Percentiles rank a stretch among this genome's conserved stretches.
Evolutionary conservation across 2,329 filamentous ascomycete genomes (phyloP).

Genomic region (Monilinia aucupariae): DNA sequence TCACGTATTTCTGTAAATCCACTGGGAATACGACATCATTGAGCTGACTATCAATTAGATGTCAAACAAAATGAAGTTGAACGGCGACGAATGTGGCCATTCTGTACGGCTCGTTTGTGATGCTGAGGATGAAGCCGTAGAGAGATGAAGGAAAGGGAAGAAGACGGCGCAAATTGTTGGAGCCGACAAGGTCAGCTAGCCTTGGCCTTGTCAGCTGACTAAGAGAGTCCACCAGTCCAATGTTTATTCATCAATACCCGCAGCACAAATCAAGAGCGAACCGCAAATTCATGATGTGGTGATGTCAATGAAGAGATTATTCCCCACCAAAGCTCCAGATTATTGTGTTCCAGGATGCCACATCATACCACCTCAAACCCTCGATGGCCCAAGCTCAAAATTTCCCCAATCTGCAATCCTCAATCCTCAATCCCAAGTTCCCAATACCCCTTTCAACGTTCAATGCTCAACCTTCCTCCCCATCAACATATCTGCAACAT

Average conservation of each 20-base stretch:
- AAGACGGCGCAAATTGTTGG: too few relatives aligned
- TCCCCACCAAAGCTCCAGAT: neutral
- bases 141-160: too few relatives aligned
- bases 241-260: too few relatives aligned
- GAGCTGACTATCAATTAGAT: neutral
- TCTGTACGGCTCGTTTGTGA: neutral
- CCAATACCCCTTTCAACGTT: neutral
- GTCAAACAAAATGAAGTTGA: neutral
- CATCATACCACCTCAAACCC: neutral
- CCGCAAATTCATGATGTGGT: neutral
- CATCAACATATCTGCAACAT: neutral
- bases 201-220: too few relatives aligned
- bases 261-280: too few relatives aligned
- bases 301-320: neutral
- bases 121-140: too few relatives aligned
- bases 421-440: neutral
- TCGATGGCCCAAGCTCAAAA: conserved; percentile 14
- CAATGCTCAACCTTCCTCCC: neutral
- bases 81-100: neutral
- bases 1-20: neutral
- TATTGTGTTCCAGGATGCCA: too few relatives aligned
- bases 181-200: too few relatives aligned
- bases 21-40: neutral
- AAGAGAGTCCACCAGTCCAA: too few relatives aligned
- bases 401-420: neutral